phyloP scores from a whole-genome alignment of 1,284 basidiomycete species.

The Ganoderma lingzhi region DNA sequence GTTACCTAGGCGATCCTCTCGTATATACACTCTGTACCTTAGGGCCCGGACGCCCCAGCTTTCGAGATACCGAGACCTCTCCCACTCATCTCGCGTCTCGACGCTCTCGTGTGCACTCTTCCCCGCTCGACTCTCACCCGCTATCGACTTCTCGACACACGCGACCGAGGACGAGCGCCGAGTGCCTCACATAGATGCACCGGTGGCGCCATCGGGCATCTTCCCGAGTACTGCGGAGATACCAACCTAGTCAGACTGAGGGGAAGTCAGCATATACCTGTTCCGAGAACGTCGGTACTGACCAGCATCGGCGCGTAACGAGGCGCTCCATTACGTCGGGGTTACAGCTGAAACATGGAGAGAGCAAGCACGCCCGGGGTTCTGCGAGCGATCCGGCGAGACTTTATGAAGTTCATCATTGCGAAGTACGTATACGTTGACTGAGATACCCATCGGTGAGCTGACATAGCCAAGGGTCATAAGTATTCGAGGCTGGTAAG shows the following conservation, averaged over 20 bases:
- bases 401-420: neutral
- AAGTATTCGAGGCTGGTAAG: too few relatives aligned
- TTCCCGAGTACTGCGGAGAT: neutral
- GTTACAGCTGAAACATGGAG: constrained; percentile 7
- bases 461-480: too few relatives aligned
- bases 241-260: neutral
- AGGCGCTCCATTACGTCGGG: neutral
- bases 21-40: neutral
- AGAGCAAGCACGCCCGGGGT: neutral
- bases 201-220: neutral
- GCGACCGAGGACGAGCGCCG: neutral
- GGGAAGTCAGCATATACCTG: neutral
- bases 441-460: too few relatives aligned
- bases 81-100: constrained; percentile 1
- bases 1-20: too few relatives aligned
- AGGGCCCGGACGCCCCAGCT: neutral
- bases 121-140: neutral
- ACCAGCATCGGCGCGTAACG: neutral
- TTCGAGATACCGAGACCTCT: neutral
- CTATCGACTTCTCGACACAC: neutral
- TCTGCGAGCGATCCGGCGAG: neutral
- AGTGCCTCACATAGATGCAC: neutral
- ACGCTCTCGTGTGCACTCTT: neutral
- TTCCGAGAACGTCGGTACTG: neutral
- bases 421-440: too few relatives aligned